phyloP scores from a whole-genome alignment of 768 basidiomycete genomes.

The Naganishia kalamii region DNA sequence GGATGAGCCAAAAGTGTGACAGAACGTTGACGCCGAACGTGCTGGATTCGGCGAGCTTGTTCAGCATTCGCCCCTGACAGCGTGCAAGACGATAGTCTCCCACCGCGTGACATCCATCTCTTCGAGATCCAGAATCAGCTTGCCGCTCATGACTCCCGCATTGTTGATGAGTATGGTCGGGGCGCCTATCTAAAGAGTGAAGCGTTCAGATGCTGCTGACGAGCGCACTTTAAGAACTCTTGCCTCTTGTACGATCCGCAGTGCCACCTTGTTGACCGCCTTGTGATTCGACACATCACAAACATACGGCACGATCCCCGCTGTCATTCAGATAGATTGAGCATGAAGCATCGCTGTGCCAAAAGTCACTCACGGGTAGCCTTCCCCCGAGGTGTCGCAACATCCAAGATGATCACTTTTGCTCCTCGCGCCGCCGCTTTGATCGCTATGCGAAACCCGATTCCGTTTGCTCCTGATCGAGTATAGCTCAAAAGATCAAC shows the following conservation, averaged over 20 bases:
- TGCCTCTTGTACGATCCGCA: slow-evolving; percentile 71
- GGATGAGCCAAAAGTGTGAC: slow-evolving; percentile 84
- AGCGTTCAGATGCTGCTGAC: background rate
- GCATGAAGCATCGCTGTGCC: background rate
- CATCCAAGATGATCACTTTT: slow-evolving; percentile 76
- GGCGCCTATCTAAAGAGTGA: slow-evolving; percentile 62
- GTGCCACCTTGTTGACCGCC: slow-evolving; percentile 69
- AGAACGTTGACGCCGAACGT: slow-evolving; percentile 85
- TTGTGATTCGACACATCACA: slow-evolving; percentile 89
- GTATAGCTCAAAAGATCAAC: too few species aligned
- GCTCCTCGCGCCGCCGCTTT: slow-evolving; percentile 77
- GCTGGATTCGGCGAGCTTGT: slow-evolving; percentile 48
- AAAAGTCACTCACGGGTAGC: background rate
- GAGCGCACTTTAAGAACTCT: slow-evolving; percentile 20
- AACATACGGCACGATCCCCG: slow-evolving; percentile 75
- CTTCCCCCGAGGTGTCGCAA: slow-evolving; percentile 69
- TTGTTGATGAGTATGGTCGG: slow-evolving; percentile 91
- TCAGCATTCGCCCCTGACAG: background rate
- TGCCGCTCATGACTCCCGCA: slow-evolving; percentile 85
- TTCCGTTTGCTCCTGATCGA: slow-evolving; percentile 68
- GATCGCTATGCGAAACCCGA: slow-evolving; percentile 81
- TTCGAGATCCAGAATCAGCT: slow-evolving; percentile 69
- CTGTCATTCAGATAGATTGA: slow-evolving; percentile 46
- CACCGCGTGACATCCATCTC: slow-evolving; percentile 77
- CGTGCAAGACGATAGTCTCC: slow-evolving; percentile 25